phyloP scores from a whole-genome alignment of 1,284 basidiomycete species.

The Taiwanofungus camphoratus region DNA sequence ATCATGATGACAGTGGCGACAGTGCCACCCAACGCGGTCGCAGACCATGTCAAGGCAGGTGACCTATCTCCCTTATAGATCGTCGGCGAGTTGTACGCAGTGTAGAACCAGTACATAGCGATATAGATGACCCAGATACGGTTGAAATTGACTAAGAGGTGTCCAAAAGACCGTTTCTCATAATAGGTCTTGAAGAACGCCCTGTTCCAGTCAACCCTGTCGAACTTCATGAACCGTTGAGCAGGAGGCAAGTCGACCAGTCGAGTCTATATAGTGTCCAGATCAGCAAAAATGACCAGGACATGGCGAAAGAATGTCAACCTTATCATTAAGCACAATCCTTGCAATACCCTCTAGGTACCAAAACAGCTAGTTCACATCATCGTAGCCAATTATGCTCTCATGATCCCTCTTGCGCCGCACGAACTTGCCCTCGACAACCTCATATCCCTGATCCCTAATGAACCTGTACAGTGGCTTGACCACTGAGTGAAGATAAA shows the following conservation, averaged over 20 bases:
- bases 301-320: conserved; percentile 26
- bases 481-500: conserved; percentile 87
- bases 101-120: conserved; percentile 91
- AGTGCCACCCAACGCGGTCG: conserved; percentile 84
- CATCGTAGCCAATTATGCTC: conserved; percentile 96
- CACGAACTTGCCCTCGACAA: conserved; percentile 93
- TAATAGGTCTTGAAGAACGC: conserved; percentile 98
- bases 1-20: conserved; percentile 93
- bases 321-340: conserved; percentile 87
- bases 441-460: conserved; percentile 96
- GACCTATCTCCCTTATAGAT: conserved; percentile 65
- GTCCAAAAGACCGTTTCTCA: conserved; percentile 91
- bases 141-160: conserved; percentile 96
- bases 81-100: conserved; percentile 86
- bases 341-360: conserved; percentile 97
- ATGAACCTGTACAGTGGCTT: conserved; percentile 96
- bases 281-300: background rate
- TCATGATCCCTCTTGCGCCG: conserved; percentile 92
- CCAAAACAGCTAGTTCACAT: conserved; percentile 99
- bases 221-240: conserved; percentile 92
- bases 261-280: conserved; percentile 61
- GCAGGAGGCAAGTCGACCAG: conserved; percentile 86
- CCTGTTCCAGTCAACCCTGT: conserved; percentile 89
- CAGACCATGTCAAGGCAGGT: conserved; percentile 81
- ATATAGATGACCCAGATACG: conserved; percentile 96